These are phyloP conservation scores for Populus davidiana DNA, from an alignment of 345 rosid genomes.

Conservation along the genomic window DNA sequence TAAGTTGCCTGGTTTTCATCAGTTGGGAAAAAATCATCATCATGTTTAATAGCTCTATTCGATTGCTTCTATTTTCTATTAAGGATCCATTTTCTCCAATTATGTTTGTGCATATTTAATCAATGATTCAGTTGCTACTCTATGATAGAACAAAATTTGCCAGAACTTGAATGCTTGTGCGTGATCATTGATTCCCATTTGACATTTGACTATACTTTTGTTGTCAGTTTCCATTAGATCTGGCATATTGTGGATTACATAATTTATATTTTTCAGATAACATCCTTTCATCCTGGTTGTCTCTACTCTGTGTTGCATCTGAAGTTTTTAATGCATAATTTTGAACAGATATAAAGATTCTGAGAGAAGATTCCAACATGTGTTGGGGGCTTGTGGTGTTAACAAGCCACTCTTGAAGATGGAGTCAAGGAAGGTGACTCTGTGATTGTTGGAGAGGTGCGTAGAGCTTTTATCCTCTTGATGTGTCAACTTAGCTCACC, in stretches of 20 bases:
- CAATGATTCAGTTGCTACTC: neutral
- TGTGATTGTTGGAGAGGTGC: slow-evolving; percentile 84
- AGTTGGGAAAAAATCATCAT: neutral
- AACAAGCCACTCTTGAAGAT: slow-evolving; percentile 62
- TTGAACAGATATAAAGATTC: slow-evolving; percentile 76
- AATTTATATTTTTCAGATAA: neutral
- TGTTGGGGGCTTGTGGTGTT: slow-evolving; percentile 90
- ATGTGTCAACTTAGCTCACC: neutral
- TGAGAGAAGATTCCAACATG: slow-evolving; percentile 79
- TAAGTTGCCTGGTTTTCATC: neutral
- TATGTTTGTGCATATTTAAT: neutral
- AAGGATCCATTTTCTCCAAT: neutral
- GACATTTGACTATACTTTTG: neutral
- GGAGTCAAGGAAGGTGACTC: slow-evolving; percentile 91
- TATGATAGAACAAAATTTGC: neutral
- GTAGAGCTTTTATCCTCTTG: slow-evolving; percentile 14
- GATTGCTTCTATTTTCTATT: neutral
- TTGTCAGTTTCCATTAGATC: neutral
- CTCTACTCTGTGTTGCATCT: neutral
- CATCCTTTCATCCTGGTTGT: neutral
- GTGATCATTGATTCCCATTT: neutral
- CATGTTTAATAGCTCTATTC: neutral
- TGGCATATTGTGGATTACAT: neutral
- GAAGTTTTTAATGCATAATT: slow-evolving; percentile 10
- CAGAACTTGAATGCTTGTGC: neutral